phyloP scores from a whole-genome alignment of 2,329 filamentous ascomycete genomes.

The Myotisia sp. region DNA sequence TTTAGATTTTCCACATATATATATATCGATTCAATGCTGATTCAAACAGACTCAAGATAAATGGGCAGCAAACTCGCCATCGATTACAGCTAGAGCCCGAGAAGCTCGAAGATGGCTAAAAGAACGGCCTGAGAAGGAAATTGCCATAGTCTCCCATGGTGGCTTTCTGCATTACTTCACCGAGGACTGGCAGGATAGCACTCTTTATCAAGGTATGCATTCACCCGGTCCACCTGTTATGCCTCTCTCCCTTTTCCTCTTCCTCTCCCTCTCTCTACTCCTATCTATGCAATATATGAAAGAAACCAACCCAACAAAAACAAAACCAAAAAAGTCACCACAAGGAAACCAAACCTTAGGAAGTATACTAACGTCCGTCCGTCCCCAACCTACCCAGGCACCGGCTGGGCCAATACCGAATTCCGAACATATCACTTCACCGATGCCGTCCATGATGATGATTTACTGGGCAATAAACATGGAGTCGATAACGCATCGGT shows the following conservation, averaged over 20 bases:
- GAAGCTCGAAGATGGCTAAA: conserved; percentile 46
- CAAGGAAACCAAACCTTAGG: conserved; percentile 11
- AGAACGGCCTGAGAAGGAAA: conserved; percentile 44
- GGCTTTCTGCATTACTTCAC: conserved; percentile 75
- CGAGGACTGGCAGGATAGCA: conserved; percentile 57
- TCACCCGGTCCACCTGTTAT: background rate
- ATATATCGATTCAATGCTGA: too few relatives aligned
- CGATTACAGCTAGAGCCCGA: conserved; percentile 48
- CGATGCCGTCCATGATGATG: conserved; percentile 38
- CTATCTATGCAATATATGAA: background rate
- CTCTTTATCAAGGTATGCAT: conserved; percentile 31
- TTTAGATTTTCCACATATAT: too few relatives aligned
- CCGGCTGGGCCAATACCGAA: conserved; percentile 62
- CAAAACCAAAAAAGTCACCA: conserved; percentile 11
- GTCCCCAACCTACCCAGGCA: conserved; percentile 36
- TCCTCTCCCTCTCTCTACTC: conserved; percentile 2
- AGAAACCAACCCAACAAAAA: too few relatives aligned
- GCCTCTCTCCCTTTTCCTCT: conserved; percentile 4
- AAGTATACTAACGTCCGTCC: conserved; percentile 14
- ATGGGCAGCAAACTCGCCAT: conserved; percentile 34
- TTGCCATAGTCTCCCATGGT: conserved; percentile 69
- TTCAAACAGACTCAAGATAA: conserved; percentile 21
- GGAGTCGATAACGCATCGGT: conserved; percentile 29
- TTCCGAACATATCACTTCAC: conserved; percentile 53
- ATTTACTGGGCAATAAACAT: conserved; percentile 23